Base-by-base conservation (phyloP, 805 yeast genomes). In the Metschnikowia gruessii region DNA sequence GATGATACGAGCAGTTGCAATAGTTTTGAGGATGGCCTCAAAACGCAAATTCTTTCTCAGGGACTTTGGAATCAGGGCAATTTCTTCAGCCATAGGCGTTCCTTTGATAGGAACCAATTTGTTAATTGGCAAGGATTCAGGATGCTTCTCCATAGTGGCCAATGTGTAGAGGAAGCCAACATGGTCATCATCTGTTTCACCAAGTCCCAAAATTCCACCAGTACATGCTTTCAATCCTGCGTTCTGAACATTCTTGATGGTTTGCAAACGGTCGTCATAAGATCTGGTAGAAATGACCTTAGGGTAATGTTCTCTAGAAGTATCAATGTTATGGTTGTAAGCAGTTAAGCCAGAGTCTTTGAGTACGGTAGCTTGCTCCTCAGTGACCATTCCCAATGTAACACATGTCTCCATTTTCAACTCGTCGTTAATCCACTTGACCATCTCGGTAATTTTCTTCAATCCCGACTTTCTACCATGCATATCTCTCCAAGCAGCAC, bases 401-500 rank as follows among this genome's bases (percentile, higher is more conserved):
- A 86, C 92, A 66, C 94, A 86, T 12, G 84, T 79, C 61, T 87
- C 94, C 80, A 87, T 69, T 0, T 83, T 81, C 62, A 86, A 62
- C 19, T 77, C 82, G 30, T 61, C 57, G 56, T 83, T 81, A 41
- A 86, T 82, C 46, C 69, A 75, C 24, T 68, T 61, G 29, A 86
- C 82, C 91, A 86, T 85, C 42, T 79, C 77, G 21, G 79, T 68
- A 46, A 86, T 83, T 50, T 70, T 77, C 48, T 74, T 77, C 51
- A 86, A 60, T 1, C 85, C 88, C 15, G 81, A 75, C 62, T 83
- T 85, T 40, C 94, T 70, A 15, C 94, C 92, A 40, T 70, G 69
- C 94, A 86, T 86, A 51, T 85, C 92, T 61, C 94, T 75, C 94
- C 92, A 87, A 2, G 94, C 94, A 10, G 92, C 88, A 39, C 94